Base-by-base conservation (phyloP, 306 rosid species). In the Vigna radiata region DNA sequence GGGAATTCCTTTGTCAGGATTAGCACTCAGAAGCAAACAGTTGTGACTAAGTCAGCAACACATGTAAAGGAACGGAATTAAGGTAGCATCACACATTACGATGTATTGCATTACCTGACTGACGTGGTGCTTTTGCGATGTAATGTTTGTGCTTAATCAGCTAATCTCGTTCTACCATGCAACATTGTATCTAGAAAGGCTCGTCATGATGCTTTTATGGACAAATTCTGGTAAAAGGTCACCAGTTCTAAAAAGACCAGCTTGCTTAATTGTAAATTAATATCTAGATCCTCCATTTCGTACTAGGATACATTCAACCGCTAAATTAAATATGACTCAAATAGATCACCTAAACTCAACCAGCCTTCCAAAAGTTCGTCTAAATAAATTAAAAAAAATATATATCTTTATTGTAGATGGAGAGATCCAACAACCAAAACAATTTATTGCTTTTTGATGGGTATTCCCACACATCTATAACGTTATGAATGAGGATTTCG, bases 361-460 rank as follows among this genome's bases (percentile, higher is more conserved):
- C 55, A 73, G 66, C 60, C 33, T 76, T 63, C 44, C 48, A 70
- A 63, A 36, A 52, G 53, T 27, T 52, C 14, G 8, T 52, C 69
- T 11, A 29, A 29, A 59, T 59, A 25, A 59, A 59, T 12, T 21
- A 6, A 12, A 12, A 15, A 16, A 60, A 4, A 31, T 49, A 21
- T 61, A 27, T 47, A 52, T 68, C 64, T 69, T 74, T 70, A 62
- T 46, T 62, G 68, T 46, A 70, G 66, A 61, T 79, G 54, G 56
- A 33, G 49, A 17, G 74, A 79, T 78, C 68, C 64, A 82, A 82
- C 75, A 56, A 48, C 47, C 48, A 77, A 63, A 68, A 65, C 23
- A 78, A 56, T 53, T 83, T 68, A 79, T 83, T 78, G 73, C 41
- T 54, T 73, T 62, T 77, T 47, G 59, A 56, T 77, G 79, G 36